Percentiles rank a stretch among this genome's conserved stretches.
Conservation (phyloP, 2,329 filamentous ascomycete genomes). For the Pestalotiopsis sp. region DNA sequence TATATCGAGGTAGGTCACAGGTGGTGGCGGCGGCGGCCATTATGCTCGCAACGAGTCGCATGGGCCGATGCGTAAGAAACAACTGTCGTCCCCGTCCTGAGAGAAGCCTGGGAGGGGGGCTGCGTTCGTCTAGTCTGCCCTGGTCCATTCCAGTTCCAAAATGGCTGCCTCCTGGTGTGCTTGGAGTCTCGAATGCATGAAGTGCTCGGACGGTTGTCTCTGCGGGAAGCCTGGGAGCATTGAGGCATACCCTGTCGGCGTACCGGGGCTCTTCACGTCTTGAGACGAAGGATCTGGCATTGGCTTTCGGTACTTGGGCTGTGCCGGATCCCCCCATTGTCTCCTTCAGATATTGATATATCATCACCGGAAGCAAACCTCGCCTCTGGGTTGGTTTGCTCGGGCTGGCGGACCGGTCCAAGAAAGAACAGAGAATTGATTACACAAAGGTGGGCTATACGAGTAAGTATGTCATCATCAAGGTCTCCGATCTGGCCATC, state of each 20-base stretch:
- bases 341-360: neutral
- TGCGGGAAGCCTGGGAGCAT: neutral
- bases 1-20: neutral
- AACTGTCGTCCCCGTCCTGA: neutral
- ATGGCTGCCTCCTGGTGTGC: conserved; percentile 2
- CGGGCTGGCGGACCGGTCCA: neutral
- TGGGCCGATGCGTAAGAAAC: conserved; percentile 2
- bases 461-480: neutral
- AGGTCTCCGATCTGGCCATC: neutral
- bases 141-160: neutral
- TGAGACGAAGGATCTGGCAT: neutral
- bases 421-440: neutral
- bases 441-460: neutral
- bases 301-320: neutral
- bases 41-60: neutral
- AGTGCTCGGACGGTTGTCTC: conserved; percentile 6
- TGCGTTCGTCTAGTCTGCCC: conserved; percentile 4
- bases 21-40: neutral
- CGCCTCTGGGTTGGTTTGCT: neutral
- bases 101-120: neutral
- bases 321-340: neutral
- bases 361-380: neutral
- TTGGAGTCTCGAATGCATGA: conserved; percentile 7
- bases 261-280: neutral
- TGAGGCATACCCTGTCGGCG: neutral